A percentile compares a stretch with the other conserved stretches of the same genome.
Evolutionary conservation across 148 eudicot genomes (phyloP).

Genomic region (Drosera capensis): DNA sequence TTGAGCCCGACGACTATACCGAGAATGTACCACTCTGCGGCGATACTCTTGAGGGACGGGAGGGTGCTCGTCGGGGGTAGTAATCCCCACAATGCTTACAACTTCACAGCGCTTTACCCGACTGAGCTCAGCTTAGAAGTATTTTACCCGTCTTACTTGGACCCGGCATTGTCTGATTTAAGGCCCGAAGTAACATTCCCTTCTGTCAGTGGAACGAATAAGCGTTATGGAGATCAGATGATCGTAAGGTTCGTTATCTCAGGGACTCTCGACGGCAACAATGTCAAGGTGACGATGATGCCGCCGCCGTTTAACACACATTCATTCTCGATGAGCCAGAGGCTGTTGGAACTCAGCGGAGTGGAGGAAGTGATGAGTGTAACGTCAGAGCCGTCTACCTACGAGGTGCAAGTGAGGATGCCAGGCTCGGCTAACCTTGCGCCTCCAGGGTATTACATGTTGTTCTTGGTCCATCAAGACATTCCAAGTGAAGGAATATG

Average conservation of each 20-base stretch:
- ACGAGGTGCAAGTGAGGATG: neutral
- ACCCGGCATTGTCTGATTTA: no score
- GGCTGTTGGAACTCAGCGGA: constrained; percentile 24
- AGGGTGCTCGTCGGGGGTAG: constrained; percentile 74
- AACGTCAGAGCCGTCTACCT: neutral
- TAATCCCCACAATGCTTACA: constrained; percentile 56
- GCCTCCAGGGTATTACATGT: constrained; percentile 16
- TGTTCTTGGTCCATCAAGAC: constrained; percentile 15
- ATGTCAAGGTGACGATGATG: constrained; percentile 31
- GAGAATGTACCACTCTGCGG: constrained; percentile 73
- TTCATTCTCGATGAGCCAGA: constrained; percentile 57
- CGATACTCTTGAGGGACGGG: constrained; percentile 51
- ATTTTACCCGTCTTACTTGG: constrained; percentile 51
- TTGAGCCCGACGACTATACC: constrained; percentile 39
- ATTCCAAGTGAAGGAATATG: constrained; percentile 42
- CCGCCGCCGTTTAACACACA: constrained; percentile 64
- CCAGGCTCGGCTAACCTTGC: constrained; percentile 10
- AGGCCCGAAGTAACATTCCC: no score
- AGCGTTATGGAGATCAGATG: constrained; percentile 27
- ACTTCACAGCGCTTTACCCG: constrained; percentile 41
- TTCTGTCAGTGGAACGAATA: constrained; percentile 39
- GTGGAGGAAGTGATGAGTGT: neutral
- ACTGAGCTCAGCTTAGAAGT: constrained; percentile 66
- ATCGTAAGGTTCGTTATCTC: constrained; percentile 21
- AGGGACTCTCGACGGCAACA: constrained; percentile 1